These are phyloP conservation scores for Umbilicus rupestris DNA, from an alignment of 164 flowering plant species.

Conservation along the genomic window DNA sequence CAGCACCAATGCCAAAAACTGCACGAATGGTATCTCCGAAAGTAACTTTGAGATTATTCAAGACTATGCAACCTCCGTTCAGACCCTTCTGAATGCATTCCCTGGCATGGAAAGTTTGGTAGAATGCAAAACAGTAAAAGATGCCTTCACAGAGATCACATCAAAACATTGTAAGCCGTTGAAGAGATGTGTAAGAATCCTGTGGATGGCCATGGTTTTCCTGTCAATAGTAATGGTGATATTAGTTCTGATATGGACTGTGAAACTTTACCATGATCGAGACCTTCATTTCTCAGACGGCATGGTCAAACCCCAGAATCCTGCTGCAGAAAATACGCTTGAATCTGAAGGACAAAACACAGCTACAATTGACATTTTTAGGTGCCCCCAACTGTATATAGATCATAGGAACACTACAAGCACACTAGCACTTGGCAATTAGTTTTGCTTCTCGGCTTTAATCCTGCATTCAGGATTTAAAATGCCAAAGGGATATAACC, in stretches of 20 bases:
- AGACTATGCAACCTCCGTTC: constrained; percentile 55
- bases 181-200: constrained; percentile 40
- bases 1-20: constrained; percentile 23
- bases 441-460: background rate
- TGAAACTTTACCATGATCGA: constrained; percentile 24
- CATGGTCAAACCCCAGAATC: constrained; percentile 29
- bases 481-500: background rate
- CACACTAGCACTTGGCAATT: background rate
- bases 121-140: constrained; percentile 55
- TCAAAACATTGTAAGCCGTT: constrained; percentile 57
- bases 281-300: constrained; percentile 27
- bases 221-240: constrained; percentile 45
- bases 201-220: constrained; percentile 41
- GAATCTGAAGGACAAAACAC: constrained; percentile 14
- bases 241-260: constrained; percentile 44
- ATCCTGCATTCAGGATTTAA: background rate
- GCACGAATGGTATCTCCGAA: constrained; percentile 35
- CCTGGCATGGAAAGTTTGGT: constrained; percentile 65
- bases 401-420: background rate
- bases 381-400: background rate
- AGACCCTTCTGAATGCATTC: constrained; percentile 46
- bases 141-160: constrained; percentile 54
- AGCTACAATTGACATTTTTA: background rate
- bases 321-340: constrained; percentile 10
- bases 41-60: constrained; percentile 24